Conservation (phyloP, 805 yeast species). For the Wickerhamiella kazuoi region DNA sequence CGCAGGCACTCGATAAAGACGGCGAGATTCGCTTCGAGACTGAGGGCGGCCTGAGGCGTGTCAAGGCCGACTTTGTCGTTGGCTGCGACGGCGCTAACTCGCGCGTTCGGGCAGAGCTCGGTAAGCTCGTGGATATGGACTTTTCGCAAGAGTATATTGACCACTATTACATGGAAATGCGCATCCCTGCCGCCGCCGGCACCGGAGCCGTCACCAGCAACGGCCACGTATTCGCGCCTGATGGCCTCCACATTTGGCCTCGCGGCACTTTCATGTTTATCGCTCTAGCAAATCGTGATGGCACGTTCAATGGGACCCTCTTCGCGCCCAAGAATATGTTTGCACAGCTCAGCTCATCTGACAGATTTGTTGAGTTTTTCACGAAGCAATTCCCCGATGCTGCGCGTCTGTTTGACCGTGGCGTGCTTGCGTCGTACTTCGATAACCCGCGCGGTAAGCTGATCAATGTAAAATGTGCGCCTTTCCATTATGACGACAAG, state of each 20-base stretch:
- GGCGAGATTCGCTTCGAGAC: constrained; percentile 14
- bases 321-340: constrained; percentile 65
- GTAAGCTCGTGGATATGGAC: constrained; percentile 49
- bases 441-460: constrained; percentile 62
- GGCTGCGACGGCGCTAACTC: constrained; percentile 86
- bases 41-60: constrained; percentile 4
- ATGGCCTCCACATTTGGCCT: constrained; percentile 89
- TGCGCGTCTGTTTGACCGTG: constrained; percentile 42
- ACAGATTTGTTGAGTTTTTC: constrained; percentile 38
- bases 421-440: constrained; percentile 33
- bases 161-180: constrained; percentile 65
- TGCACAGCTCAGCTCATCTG: constrained; percentile 24
- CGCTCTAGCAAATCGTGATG: constrained; percentile 71
- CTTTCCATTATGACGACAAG: constrained; percentile 47
- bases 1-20: constrained; percentile 12
- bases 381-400: constrained; percentile 56
- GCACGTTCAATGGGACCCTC: constrained; percentile 76
- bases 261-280: constrained; percentile 72
- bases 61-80: constrained; percentile 38
- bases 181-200: constrained; percentile 48
- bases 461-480: constrained; percentile 49
- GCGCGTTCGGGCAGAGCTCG: constrained; percentile 49
- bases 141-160: constrained; percentile 63
- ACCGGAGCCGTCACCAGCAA: constrained; percentile 18
- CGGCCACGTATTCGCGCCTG: constrained; percentile 39